Base-by-base conservation (phyloP, 768 basidiomycete species). In the Fomitopsis pulvina region DNA sequence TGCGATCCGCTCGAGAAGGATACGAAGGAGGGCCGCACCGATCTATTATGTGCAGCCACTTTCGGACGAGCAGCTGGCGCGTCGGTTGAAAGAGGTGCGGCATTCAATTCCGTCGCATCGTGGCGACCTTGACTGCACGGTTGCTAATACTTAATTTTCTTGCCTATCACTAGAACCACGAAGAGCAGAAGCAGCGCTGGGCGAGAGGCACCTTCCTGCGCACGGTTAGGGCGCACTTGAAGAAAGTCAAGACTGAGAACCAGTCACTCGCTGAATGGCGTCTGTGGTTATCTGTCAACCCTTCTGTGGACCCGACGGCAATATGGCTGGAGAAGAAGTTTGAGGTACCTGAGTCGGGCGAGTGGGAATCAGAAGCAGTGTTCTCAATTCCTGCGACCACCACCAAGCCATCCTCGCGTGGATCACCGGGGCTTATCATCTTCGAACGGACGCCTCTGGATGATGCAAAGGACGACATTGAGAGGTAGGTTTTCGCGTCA, bases 261-360 rank as follows among this genome's bases (percentile, higher is more conserved):
- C 58, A 29, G 38, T 45, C 52, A 27, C 63, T 60, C 3, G 63
- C 68, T 49, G 66, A 76, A 6, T 88, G 85, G 83, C 71, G 74
- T 22, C 64, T 80, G 32, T 89, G 87, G 87, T 60, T 90, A n/a
- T 86, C 87, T 2, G 71, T 79, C 57, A 88, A 89, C 59, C 77
- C 79, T 11, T 81, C 81, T 50, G 80, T 73, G 56, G 85, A 88
- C 57, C 79, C 77, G 18, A 89, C 87, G 7, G 85, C 86, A 2
- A 87, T 88, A 32, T 90, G 87, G 87, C 57, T 89, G 37, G 81
- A 88, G 58, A 73, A 74, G 55, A 91, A 91, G 64, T 88, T 90
- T 52, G 73, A 82, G 54, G 73, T 87, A 11, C 83, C 83, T 0
- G 63, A 68, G 5, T 83, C 83, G 2, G 85, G 85, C 2, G 52